phyloP scores from a whole-genome alignment of 768 basidiomycete genomes.

The Gloeophyllum trabeum region DNA sequence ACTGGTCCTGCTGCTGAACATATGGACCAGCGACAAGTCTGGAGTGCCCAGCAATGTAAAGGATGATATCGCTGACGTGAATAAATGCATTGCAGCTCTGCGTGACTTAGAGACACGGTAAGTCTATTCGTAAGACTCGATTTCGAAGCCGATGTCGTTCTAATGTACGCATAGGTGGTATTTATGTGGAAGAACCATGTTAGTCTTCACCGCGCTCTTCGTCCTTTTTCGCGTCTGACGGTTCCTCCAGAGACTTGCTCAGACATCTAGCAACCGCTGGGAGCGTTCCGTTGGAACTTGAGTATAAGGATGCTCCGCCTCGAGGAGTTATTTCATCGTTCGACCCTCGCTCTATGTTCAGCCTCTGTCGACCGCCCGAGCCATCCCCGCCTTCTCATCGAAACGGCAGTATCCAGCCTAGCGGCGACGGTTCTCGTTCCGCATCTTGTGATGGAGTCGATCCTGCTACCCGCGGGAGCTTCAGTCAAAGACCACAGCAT shows the following conservation, averaged over 20 bases:
- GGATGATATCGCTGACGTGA: slow-evolving; percentile 27
- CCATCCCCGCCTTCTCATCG: no score
- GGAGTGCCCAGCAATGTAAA: slow-evolving; percentile 18
- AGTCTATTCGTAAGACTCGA: background rate
- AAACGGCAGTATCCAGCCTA: no score
- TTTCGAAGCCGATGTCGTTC: background rate
- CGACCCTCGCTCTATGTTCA: no score
- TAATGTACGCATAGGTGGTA: background rate
- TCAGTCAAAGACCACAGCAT: no score
- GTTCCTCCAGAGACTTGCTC: background rate
- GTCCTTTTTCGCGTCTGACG: background rate
- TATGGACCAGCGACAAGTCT: slow-evolving; percentile 30
- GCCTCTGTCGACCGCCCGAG: no score
- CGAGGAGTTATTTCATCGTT: no score
- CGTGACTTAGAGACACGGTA: background rate
- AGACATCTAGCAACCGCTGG: background rate
- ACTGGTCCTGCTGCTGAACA: slow-evolving; percentile 35
- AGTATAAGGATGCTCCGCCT: no score
- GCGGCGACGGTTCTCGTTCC: no score
- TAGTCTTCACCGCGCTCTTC: background rate
- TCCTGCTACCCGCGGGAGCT: no score
- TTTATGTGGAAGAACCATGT: background rate
- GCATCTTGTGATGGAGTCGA: no score
- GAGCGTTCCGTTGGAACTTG: background rate
- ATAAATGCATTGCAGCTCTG: slow-evolving; percentile 26